phyloP scores from a whole-genome alignment of 2,329 filamentous ascomycete species.

The Triangularia setosa region DNA sequence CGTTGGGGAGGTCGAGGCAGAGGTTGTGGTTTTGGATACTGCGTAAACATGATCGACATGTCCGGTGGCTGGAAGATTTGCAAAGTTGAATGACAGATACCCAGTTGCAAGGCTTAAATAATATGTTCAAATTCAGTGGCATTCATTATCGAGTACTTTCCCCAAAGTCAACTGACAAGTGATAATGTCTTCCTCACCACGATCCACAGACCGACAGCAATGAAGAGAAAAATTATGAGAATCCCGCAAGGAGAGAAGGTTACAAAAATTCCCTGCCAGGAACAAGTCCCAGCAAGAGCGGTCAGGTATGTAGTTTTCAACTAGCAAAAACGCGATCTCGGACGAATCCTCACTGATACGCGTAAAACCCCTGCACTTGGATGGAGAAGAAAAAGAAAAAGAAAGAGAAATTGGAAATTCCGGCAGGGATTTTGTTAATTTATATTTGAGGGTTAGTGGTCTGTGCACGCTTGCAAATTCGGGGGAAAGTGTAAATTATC shows the following conservation, averaged over 20 bases:
- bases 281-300: slow-evolving; percentile 66
- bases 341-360: slow-evolving; percentile 83
- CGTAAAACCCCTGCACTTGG: slow-evolving; percentile 74
- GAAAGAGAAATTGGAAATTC: slow-evolving; percentile 26
- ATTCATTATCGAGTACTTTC: too few species aligned
- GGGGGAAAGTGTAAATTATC: neutral
- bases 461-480: slow-evolving; percentile 21
- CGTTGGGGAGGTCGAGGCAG: slow-evolving; percentile 63
- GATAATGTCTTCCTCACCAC: slow-evolving; percentile 46
- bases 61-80: neutral
- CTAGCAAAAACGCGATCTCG: slow-evolving; percentile 86
- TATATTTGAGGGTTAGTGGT: slow-evolving; percentile 15
- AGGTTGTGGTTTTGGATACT: slow-evolving; percentile 65
- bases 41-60: slow-evolving; percentile 35
- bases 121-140: too few species aligned
- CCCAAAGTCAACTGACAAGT: too few species aligned
- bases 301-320: slow-evolving; percentile 81
- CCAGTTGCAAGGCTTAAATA: neutral
- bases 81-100: neutral
- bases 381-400: slow-evolving; percentile 46
- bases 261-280: slow-evolving; percentile 75
- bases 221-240: slow-evolving; percentile 48
- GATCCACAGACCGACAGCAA: slow-evolving; percentile 43
- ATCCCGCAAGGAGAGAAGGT: slow-evolving; percentile 35
- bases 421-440: neutral